Base-by-base conservation (phyloP, 1,284 basidiomycete species). In the Inonotus hispidus region DNA sequence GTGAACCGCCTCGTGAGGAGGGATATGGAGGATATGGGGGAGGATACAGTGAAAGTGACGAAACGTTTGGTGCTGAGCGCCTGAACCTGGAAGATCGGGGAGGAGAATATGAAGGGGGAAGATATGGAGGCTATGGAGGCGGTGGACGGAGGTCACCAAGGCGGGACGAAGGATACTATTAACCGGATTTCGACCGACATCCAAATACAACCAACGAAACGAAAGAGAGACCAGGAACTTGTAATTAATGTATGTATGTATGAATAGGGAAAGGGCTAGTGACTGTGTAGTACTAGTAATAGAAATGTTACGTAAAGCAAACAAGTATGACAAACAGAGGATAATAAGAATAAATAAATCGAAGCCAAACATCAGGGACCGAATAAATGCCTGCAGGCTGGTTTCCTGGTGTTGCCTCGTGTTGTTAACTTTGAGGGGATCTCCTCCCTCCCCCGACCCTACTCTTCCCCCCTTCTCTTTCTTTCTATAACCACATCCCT, bases 21-120 rank as follows among this genome's bases (percentile, higher is more conserved):
- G 32, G 19, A 27, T 39, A n/a, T 25, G 59, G 62, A 19, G 58
- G 59, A 7, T 59, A 62, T 43, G 59, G 58, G 8, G 41, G 39
- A 7, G 53, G 59, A 49, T 25, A 50, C 21, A 60, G 59, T 38
- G 67, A 68, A 25, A 66, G 66, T 25, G 70, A 76, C 41, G 78
- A 80, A 21, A 80, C 80, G 1, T 81, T 77, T 67, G 79, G 79
- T 10, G 77, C 74, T 13, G 80, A 81, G 65, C 71, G 75, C 16
- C 65, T 80, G 64, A 77, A 75, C 60, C 69, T 79, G 23, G 58
- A 63, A 45, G 57, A 63, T 52, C n/a, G 35, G 16, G 50, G 35
- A 29, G 61, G 59, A n/a, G 41, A 43, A n/a, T 43, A 43, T 10
- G 16, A 16, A 16, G 19, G 3, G 1, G 50, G 69, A 27, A 23